Conservation (phyloP, 768 basidiomycete species). For the Lactarius sanguifluus region DNA sequence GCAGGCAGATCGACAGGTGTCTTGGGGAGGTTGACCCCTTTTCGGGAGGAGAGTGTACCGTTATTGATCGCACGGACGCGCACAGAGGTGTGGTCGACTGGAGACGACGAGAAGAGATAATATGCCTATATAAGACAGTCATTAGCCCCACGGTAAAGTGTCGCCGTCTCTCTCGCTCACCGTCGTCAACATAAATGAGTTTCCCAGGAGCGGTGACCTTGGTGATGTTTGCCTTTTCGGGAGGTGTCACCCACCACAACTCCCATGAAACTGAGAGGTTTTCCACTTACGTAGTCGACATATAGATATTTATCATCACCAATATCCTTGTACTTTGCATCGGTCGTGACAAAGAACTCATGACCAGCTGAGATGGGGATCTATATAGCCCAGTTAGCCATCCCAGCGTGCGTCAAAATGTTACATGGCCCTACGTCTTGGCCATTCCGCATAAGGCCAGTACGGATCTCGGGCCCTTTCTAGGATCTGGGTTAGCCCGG, state of each 20-base stretch:
- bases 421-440: conserved; percentile 62
- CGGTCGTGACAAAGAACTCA: conserved; percentile 88
- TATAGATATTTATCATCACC: conserved; percentile 85
- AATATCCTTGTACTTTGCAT: conserved; percentile 71
- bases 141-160: conserved; percentile 2
- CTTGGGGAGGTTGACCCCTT: conserved; percentile 99
- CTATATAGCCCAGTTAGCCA: conserved; percentile 40
- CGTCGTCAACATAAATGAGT: conserved; percentile 96
- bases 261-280: conserved; percentile 2
- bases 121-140: conserved; percentile 51
- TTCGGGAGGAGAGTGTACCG: conserved; percentile 90
- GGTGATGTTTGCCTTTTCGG: conserved; percentile 74
- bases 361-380: conserved; percentile 86
- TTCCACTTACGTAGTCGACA: conserved; percentile 83
- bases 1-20: conserved; percentile 97
- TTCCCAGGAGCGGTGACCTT: conserved; percentile 98
- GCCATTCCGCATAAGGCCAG: conserved; percentile 85
- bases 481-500: conserved; percentile 35
- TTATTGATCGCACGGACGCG: conserved; percentile 88
- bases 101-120: conserved; percentile 90
- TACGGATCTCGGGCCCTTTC: conserved; percentile 99
- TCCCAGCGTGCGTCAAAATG: conserved; percentile 19
- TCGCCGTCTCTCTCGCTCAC: conserved; percentile 40
- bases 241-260: conserved; percentile 1
- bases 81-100: conserved; percentile 77